phyloP scores from a whole-genome alignment of 371 early-diverging fungal species.

The Mortierella sp. region DNA sequence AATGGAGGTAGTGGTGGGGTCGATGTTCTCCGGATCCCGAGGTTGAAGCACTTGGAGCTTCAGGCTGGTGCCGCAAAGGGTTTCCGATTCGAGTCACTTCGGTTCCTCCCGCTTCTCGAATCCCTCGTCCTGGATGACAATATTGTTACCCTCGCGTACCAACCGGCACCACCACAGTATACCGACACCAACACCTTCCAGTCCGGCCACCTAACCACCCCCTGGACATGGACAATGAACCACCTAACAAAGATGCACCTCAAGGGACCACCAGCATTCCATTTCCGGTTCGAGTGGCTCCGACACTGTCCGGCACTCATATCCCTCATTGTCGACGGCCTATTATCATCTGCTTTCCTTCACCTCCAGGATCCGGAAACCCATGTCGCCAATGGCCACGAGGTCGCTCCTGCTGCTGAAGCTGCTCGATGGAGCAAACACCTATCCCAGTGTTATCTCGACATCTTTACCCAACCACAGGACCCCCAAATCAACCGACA shows the following conservation, averaged over 20 bases:
- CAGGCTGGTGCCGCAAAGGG: neutral
- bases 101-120: constrained; percentile 16
- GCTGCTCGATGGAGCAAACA: neutral
- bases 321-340: constrained; percentile 11
- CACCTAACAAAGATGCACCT: constrained; percentile 14
- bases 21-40: constrained; percentile 9
- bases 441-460: constrained; percentile 4
- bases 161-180: neutral
- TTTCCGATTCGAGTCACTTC: constrained; percentile 10
- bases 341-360: neutral
- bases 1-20: neutral
- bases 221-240: constrained; percentile 26
- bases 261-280: constrained; percentile 7
- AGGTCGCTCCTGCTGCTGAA: neutral
- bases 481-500: neutral
- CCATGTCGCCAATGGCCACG: neutral
- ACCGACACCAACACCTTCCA: neutral
- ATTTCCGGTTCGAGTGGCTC: constrained; percentile 28
- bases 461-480: neutral
- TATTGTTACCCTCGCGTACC: neutral
- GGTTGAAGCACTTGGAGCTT: constrained; percentile 2
- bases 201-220: neutral
- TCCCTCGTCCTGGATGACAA: neutral
- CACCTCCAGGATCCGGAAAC: neutral
- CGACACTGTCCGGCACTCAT: neutral